Percentiles rank a stretch among this genome's conserved stretches.
These are phyloP conservation scores for Sicyos baderoa DNA, from an alignment of 306 rosid species.

Conservation along the genomic window DNA sequence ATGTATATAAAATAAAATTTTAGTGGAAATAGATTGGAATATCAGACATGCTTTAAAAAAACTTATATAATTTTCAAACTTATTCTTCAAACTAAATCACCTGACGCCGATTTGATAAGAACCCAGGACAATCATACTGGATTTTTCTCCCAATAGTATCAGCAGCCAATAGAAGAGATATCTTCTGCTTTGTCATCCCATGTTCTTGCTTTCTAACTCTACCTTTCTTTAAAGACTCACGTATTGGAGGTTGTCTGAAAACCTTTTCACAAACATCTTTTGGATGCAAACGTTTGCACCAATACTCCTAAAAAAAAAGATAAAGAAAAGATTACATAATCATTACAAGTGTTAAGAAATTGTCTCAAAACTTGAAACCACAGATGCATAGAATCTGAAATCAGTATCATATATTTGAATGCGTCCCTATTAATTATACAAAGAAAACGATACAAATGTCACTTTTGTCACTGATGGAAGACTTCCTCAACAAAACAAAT, in stretches of 20 bases:
- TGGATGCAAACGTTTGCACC: conserved; percentile 95
- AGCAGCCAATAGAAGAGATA: conserved; percentile 68
- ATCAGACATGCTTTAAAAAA: neutral
- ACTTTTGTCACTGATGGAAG: neutral
- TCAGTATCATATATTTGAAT: neutral
- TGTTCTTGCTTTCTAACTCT: conserved; percentile 70
- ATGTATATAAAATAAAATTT: neutral
- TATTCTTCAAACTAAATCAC: conserved; percentile 30
- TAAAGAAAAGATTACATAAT: conserved; percentile 7
- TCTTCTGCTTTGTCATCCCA: conserved; percentile 62
- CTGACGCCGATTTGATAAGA: conserved; percentile 84
- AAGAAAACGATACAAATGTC: neutral
- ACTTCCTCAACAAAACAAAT: too few species aligned
- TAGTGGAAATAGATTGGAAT: neutral
- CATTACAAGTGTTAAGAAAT: neutral
- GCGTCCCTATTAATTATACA: too few species aligned
- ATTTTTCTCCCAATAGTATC: conserved; percentile 79
- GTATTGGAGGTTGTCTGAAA: conserved; percentile 83
- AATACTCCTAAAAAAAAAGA: conserved; percentile 56
- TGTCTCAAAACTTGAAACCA: conserved; percentile 12
- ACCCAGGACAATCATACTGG: conserved; percentile 90
- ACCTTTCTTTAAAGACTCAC: conserved; percentile 72
- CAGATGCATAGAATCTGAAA: conserved; percentile 1
- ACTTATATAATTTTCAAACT: neutral
- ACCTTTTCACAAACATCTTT: conserved; percentile 94